phyloP scores from a whole-genome alignment of 441 rosid genomes.

The Gossypium aridum region DNA sequence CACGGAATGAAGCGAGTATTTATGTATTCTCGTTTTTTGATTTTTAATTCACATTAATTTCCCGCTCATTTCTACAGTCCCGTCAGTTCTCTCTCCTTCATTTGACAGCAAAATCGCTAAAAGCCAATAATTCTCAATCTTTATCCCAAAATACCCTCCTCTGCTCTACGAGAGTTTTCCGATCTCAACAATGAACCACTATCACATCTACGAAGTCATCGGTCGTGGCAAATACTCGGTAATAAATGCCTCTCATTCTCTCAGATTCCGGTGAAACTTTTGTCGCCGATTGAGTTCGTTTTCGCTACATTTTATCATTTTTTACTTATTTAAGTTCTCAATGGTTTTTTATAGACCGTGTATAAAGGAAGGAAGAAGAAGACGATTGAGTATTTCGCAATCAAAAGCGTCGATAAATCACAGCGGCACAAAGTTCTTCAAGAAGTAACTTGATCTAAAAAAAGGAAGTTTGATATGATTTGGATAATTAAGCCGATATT shows the following conservation, averaged over 20 bases:
- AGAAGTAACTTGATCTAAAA: constrained; percentile 44
- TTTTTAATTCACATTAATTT: constrained; percentile 9
- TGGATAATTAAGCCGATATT: not conserved
- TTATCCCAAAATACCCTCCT: constrained; percentile 4
- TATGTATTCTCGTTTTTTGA: not conserved
- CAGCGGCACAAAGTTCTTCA: constrained; percentile 88
- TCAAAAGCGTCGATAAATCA: constrained; percentile 93
- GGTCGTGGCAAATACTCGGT: constrained; percentile 99
- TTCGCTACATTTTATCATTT: not conserved
- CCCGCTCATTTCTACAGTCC: constrained; percentile 11
- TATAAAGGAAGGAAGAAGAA: constrained; percentile 98
- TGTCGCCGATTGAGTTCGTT: not conserved
- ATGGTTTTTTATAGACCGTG: constrained; percentile 41
- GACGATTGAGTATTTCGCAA: constrained; percentile 88
- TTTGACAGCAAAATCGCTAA: not conserved
- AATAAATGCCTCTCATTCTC: not conserved
- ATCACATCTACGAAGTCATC: constrained; percentile 90
- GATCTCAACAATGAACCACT: constrained; percentile 57
- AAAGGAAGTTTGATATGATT: not conserved
- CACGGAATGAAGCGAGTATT: no score
- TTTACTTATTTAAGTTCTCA: not conserved
- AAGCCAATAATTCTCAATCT: not conserved
- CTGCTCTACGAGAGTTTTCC: not conserved
- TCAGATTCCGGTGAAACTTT: not conserved
- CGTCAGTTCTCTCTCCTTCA: not conserved